Conservation (phyloP, 108 stramenopile genomes). For the Cyclotella atomus region DNA sequence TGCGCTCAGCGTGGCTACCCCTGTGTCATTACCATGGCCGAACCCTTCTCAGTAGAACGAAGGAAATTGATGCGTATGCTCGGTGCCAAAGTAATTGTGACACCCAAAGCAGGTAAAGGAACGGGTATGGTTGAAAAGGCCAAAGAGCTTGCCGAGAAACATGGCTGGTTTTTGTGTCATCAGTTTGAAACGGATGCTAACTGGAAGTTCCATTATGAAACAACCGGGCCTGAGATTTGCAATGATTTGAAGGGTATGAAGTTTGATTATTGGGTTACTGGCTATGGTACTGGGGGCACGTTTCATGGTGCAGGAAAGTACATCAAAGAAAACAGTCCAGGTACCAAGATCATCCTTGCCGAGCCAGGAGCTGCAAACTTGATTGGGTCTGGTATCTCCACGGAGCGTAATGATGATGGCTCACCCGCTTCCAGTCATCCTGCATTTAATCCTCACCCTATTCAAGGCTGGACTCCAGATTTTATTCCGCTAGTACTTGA, state of each 20-base stretch:
- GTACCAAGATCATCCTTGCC: conserved; percentile 65
- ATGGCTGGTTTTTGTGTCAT: conserved; percentile 71
- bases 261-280: conserved; percentile 67
- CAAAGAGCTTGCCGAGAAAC: conserved; percentile 59
- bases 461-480: conserved; percentile 83
- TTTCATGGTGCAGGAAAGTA: conserved; percentile 67
- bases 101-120: conserved; percentile 66
- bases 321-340: conserved; percentile 60
- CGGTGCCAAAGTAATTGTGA: conserved; percentile 74
- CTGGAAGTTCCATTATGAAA: conserved; percentile 71
- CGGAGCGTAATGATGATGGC: conserved; percentile 63
- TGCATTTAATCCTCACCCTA: conserved; percentile 45
- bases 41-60: conserved; percentile 71
- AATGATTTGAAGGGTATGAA: conserved; percentile 56
- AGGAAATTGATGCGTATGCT: conserved; percentile 73
- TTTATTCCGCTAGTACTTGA: conserved; percentile 78
- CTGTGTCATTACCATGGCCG: conserved; percentile 78
- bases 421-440: conserved; percentile 55
- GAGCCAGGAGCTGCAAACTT: conserved; percentile 75
- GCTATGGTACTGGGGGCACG: conserved; percentile 76
- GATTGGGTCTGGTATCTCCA: conserved; percentile 61
- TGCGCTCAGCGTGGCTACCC: conserved; percentile 74
- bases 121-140: conserved; percentile 82
- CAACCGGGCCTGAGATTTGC: conserved; percentile 79
- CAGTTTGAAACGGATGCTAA: conserved; percentile 86